Base-by-base conservation (phyloP, 2,329 filamentous ascomycete species). In the Hawksworthiomyces lignivorus region DNA sequence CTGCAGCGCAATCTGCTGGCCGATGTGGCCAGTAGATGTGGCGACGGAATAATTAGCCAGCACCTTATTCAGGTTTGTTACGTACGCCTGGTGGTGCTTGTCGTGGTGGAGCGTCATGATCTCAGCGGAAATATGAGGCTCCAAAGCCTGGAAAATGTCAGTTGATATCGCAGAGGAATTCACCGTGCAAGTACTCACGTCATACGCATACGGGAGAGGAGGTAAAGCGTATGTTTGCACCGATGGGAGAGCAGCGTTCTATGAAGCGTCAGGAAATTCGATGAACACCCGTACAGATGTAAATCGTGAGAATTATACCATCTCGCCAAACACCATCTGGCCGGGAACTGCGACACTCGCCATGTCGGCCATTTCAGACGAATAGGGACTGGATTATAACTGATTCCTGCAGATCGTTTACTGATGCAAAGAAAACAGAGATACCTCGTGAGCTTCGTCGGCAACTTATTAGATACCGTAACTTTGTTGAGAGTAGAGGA, bases 61-160 rank as follows among this genome's bases (percentile, higher is more conserved):
- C 43, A 84, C 82, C 45, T 80, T 73, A 70, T 95, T 95, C 72
- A 86, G 85, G 62, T 82, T 83, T 63, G 81, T 92, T 55, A 95
- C 87, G 63, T 95, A 95, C 56, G 88, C 88, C 67, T 90, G 81
- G 72, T 95, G 88, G 75, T 95, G 88, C 68, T 88, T 90, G 69
- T 77, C 82, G 77, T 95, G 84, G 74, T 95, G 88, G 27, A 94
- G 78, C 69, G 94, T 85, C 88, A 95, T 95, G 70, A 94, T 94
- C 68, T 92, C 80, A 62, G 84, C 83, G 36, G 83, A 88, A 69
- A 95, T 79, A 57, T 61, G 55, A 10, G 64, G 65, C 63, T 89
- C 84, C 48, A 89, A 79, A 4, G 56, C 54, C 54, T 57, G n/a
- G 43, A 7, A 17, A 29, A n/a, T n/a, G n/a, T n/a, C n/a, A n/a